Evolutionary conservation across 805 yeast genomes (phyloP), one percentile per base, ranked within the genome.

Genomic region (Barnettozyma wickerhamii): DNA sequence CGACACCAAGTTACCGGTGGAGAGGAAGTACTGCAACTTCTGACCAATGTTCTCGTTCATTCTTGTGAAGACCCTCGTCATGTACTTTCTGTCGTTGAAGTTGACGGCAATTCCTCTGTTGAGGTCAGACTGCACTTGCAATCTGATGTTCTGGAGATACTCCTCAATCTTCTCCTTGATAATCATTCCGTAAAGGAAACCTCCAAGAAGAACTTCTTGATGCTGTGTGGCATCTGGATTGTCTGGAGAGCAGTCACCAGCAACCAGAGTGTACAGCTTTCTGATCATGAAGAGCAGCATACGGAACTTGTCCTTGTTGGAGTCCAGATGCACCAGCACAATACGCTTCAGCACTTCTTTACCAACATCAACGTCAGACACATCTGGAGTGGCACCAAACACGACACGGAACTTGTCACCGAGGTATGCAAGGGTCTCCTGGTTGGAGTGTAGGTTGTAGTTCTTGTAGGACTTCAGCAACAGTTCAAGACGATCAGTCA

Each of bases 221-320:
- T 93, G 97, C 72, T 93, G 99, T 9, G 96, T 87, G 37, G 98
- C 95, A 81, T 93, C 99, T 61, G 99, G 99, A 67, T 93, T 93
- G 64, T 93, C 99, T 14, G 96, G 91, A 39, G 90, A 71, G 64
- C 97, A 91, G 60, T 91, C 96, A 46, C 97, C 97, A 28, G 96
- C 96, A 33, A 91, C 98, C 49, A 93, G 74, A 0, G 98, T 75
- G 63, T 93, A 93, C 46, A 93, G 74, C 66, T 93, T 93, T 72
- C 98, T 79, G 56, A 93, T 81, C 98, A 93, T 93, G 67, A 90
- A 93, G 46, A 90, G 65, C 46, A 93, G 68, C 82, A 90, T 71
- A 58, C 88, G 75, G 64, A 87, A 89, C 67, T 93, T 93, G 63
- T 89, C 96, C 38, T 64, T 69, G 56, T 79, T 77, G 49, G 78